Conservation (phyloP, 495 filamentous ascomycete genomes). For the Penicillium fimorum region DNA sequence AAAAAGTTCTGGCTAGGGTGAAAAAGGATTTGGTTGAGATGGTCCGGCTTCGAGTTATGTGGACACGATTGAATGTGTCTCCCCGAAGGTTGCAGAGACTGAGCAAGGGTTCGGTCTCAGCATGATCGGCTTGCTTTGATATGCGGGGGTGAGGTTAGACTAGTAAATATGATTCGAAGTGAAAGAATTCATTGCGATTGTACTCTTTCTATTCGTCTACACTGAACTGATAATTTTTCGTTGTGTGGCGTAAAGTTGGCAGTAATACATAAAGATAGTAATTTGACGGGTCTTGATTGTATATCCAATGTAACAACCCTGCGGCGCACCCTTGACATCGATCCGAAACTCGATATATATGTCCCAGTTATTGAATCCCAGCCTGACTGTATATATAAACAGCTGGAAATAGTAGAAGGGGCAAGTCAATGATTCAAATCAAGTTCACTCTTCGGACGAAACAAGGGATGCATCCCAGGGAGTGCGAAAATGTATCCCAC, state of each 20-base stretch:
- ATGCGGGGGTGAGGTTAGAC: neutral
- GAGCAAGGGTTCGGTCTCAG: neutral
- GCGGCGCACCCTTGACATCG: neutral
- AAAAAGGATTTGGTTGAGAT: neutral
- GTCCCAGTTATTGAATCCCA: constrained; percentile 33
- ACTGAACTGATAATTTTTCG: neutral
- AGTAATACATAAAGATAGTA: too few relatives aligned
- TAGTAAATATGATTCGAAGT: neutral
- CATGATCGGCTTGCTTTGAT: neutral
- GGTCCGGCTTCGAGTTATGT: neutral
- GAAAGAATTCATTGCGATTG: neutral
- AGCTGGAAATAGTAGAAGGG: constrained; percentile 33
- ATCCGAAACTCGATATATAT: constrained; percentile 21
- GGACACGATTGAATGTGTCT: neutral
- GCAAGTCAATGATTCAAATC: constrained; percentile 4
- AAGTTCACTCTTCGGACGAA: constrained; percentile 45
- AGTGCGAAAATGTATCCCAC: constrained; percentile 43
- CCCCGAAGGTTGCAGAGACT: neutral
- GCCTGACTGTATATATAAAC: constrained; percentile 13
- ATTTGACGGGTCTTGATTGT: too few relatives aligned
- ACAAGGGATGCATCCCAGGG: constrained; percentile 51
- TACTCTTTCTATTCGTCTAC: neutral
- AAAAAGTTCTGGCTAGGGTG: neutral
- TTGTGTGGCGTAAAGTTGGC: neutral
- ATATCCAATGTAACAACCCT: neutral